phyloP scores from a whole-genome alignment of 2,329 filamentous ascomycete genomes.

The Botrytis byssoidea region DNA sequence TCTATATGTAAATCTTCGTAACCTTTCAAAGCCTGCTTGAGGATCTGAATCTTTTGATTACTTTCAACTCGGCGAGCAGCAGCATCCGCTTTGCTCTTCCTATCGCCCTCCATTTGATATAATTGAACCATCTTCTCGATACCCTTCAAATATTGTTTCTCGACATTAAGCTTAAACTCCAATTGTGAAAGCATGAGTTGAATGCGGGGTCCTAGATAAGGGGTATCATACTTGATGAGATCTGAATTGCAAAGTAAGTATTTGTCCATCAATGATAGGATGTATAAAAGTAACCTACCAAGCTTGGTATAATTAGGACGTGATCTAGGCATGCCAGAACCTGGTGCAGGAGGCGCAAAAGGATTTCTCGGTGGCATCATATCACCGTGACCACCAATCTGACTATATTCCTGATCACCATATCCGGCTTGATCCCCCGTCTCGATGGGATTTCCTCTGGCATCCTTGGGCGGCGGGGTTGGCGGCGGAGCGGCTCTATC shows the following conservation, averaged over 20 bases:
- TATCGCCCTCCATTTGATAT: conserved; percentile 95
- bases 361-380: conserved; percentile 80
- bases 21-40: conserved; percentile 93
- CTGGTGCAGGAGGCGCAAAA: conserved; percentile 70
- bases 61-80: conserved; percentile 88
- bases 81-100: conserved; percentile 91
- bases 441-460: conserved; percentile 47
- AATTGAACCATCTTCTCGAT: conserved; percentile 99
- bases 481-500: conserved; percentile 54
- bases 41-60: conserved; percentile 93
- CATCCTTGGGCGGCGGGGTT: conserved; percentile 73
- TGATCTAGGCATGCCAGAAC: conserved; percentile 65
- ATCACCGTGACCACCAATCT: conserved; percentile 64
- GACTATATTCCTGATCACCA: conserved; percentile 54
- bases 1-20: conserved; percentile 98
- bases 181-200: conserved; percentile 99
- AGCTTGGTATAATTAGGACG: conserved; percentile 94
- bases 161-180: conserved; percentile 97
- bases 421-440: conserved; percentile 60
- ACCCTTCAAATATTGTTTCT: conserved; percentile 97
- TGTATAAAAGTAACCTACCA: conserved; percentile 55
- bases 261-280: conserved; percentile 9
- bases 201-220: conserved; percentile 91
- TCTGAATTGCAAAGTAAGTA: conserved; percentile 54
- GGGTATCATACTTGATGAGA: conserved; percentile 97